Percentiles rank a stretch among this genome's conserved stretches.
These are phyloP conservation scores for Diplodia intermedia DNA, from an alignment of 2,329 filamentous ascomycete genomes.

Conservation along the genomic window DNA sequence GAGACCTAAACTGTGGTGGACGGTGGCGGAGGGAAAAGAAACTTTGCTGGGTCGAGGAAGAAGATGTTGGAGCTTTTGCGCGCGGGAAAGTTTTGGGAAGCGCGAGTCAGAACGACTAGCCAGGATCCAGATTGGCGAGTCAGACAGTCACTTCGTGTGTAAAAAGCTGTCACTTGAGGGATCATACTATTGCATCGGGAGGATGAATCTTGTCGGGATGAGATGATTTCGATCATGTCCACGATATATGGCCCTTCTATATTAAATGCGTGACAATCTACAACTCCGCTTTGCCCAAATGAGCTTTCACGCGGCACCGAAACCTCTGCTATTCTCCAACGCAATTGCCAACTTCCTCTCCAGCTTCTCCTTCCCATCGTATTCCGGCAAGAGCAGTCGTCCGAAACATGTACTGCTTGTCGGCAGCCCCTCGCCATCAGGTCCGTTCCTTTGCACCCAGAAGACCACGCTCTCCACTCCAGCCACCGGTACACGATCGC, in stretches of 20 bases:
- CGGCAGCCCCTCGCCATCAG: slow-evolving; percentile 70
- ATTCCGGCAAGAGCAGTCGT: slow-evolving; percentile 83
- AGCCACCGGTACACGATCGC: slow-evolving; percentile 85
- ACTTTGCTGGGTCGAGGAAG: background rate
- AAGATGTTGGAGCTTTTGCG: slow-evolving; percentile 1
- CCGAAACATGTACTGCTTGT: slow-evolving; percentile 95
- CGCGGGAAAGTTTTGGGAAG: slow-evolving; percentile 11
- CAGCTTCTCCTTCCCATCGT: slow-evolving; percentile 72
- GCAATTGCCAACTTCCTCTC: slow-evolving; percentile 81
- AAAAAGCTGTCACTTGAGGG: too few species aligned
- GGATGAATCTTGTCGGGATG: background rate
- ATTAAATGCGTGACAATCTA: background rate
- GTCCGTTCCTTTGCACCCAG: slow-evolving; percentile 78
- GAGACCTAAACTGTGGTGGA: background rate
- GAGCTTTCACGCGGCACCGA: slow-evolving; percentile 61
- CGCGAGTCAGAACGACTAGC: background rate
- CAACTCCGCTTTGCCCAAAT: background rate
- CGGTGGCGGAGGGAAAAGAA: background rate
- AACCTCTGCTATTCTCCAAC: slow-evolving; percentile 85
- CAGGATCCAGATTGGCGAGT: background rate
- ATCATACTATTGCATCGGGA: background rate
- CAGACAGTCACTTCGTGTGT: background rate
- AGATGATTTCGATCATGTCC: background rate
- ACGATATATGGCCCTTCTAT: background rate
- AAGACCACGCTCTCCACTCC: slow-evolving; percentile 85